Conservation (phyloP, 345 rosid genomes). For the Populus ilicifolia region DNA sequence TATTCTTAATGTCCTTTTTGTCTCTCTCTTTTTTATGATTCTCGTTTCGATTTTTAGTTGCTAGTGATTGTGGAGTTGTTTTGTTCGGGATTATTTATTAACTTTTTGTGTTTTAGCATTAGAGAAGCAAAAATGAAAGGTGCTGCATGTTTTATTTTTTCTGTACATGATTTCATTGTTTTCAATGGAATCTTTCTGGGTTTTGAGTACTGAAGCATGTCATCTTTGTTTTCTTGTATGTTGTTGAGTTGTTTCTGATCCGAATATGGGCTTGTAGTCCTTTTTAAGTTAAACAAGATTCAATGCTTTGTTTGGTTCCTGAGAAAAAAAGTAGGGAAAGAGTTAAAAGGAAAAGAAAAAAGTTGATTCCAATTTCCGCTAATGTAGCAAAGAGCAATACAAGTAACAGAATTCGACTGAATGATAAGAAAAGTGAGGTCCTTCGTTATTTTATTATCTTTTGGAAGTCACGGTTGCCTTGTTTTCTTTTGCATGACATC, state of each 20-base stretch:
- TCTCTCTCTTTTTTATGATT: background rate
- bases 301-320: slow-evolving; percentile 15
- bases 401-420: background rate
- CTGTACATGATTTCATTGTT: background rate
- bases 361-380: background rate
- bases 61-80: no score
- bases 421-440: background rate
- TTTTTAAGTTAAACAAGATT: background rate
- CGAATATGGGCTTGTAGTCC: background rate
- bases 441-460: background rate
- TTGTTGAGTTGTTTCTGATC: background rate
- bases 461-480: background rate
- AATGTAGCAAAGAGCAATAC: background rate
- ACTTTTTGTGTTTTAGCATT: slow-evolving; percentile 8
- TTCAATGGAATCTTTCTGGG: background rate
- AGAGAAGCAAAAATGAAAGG: slow-evolving; percentile 6
- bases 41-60: background rate
- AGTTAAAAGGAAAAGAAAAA: no score
- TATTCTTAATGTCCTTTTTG: no score
- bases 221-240: background rate
- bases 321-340: no score
- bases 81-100: background rate
- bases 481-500: slow-evolving; percentile 18
- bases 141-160: slow-evolving; percentile 4
- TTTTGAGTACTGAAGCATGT: background rate